Evolutionary conservation across 148 eudicot species (phyloP).

Genomic region (Suaeda aralocaspica): DNA sequence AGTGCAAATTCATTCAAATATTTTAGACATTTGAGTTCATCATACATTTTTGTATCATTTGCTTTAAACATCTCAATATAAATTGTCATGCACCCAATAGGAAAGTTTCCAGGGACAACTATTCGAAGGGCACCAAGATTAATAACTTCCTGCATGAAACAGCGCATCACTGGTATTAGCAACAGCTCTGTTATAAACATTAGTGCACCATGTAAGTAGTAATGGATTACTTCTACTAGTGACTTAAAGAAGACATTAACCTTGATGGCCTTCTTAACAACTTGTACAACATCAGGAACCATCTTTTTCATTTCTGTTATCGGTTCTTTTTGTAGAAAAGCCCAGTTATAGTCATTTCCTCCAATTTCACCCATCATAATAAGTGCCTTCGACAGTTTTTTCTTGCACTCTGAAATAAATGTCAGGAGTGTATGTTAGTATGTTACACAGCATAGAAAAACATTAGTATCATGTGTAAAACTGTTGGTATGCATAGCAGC

Average conservation of each 20-base stretch:
- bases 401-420: constrained; percentile 9
- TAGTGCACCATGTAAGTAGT: not conserved
- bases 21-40: constrained; percentile 30
- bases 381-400: constrained; percentile 9
- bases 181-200: not conserved
- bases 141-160: constrained; percentile 31
- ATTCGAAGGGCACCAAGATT: constrained; percentile 29
- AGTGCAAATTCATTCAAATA: constrained; percentile 17
- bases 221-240: not conserved
- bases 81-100: constrained; percentile 30
- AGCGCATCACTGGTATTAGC: not conserved
- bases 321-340: constrained; percentile 19
- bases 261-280: constrained; percentile 22
- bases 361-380: constrained; percentile 37
- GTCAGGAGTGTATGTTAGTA: not conserved
- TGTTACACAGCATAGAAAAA: not conserved
- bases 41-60: constrained; percentile 21
- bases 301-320: constrained; percentile 10
- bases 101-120: constrained; percentile 38
- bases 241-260: not conserved
- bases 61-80: constrained; percentile 19
- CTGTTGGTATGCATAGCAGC: not conserved
- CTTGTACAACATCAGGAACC: constrained; percentile 22
- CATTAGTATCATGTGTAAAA: not conserved
- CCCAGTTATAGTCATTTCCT: constrained; percentile 40